Evolutionary conservation across 2,329 filamentous ascomycete genomes (phyloP).

Genomic region (Penicillium glabrum): DNA sequence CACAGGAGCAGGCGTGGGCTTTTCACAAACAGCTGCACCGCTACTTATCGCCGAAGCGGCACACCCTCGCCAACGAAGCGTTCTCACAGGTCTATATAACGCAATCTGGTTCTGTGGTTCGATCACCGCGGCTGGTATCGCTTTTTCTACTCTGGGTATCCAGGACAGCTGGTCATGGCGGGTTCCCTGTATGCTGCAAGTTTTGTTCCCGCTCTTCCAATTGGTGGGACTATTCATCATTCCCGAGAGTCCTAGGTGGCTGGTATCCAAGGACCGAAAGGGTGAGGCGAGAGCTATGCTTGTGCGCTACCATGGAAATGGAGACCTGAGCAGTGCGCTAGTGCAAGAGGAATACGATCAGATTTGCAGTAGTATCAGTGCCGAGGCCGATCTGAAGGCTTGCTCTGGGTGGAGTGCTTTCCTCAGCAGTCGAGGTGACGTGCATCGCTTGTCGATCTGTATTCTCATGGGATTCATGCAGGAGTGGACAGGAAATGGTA

Average conservation of each 20-base stretch:
- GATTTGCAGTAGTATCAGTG: conserved; percentile 23
- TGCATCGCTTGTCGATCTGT: conserved; percentile 22
- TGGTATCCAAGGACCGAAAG: conserved; percentile 58
- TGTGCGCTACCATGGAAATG: conserved; percentile 59
- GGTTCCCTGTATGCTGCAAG: conserved; percentile 58
- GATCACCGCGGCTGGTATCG: conserved; percentile 17
- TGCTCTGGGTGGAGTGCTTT: conserved; percentile 19
- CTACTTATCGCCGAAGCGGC: conserved; percentile 32
- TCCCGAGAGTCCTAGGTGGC: conserved; percentile 64
- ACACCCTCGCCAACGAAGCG: conserved; percentile 29
- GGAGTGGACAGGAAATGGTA: conserved; percentile 30
- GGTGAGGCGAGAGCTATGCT: conserved; percentile 60
- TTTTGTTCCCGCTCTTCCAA: conserved; percentile 49
- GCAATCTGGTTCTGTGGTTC: conserved; percentile 27
- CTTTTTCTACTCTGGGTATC: conserved; percentile 17
- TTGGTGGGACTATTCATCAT: conserved; percentile 53
- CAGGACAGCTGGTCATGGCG: conserved; percentile 51
- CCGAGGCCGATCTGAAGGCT: conserved; percentile 12
- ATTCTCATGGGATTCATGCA: conserved; percentile 25
- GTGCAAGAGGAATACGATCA: conserved; percentile 26
- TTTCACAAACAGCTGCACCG: conserved; percentile 32
- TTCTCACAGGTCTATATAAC: conserved; percentile 33
- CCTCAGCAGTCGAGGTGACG: conserved; percentile 13
- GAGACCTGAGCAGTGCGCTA: conserved; percentile 29
- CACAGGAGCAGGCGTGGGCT: conserved; percentile 39